phyloP scores from a whole-genome alignment of 208 protist species.

The Trypanosoma platydactyli region DNA sequence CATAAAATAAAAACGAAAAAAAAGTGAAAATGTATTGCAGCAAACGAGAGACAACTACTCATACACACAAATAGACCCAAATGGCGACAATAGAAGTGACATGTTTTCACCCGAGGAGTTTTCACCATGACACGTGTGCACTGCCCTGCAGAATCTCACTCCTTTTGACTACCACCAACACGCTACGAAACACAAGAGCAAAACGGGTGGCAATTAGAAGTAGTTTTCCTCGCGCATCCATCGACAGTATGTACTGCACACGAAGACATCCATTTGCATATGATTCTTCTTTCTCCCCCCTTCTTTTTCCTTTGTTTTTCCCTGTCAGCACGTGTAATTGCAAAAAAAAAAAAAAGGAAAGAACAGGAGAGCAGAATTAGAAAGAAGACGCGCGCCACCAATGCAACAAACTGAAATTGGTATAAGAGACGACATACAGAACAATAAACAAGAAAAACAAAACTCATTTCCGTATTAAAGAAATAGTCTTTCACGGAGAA shows the following conservation, averaged over 20 bases:
- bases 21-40: neutral
- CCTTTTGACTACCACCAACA: constrained; percentile 37
- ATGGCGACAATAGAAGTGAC: too few relatives aligned
- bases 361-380: constrained; percentile 14
- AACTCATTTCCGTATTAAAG: too few relatives aligned
- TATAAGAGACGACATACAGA: neutral
- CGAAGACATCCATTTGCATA: neutral
- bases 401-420: constrained; percentile 21
- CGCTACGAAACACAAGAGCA: constrained; percentile 13
- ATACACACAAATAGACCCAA: too few relatives aligned
- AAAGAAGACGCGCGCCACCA: constrained; percentile 12
- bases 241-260: neutral
- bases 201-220: constrained; percentile 29
- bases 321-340: neutral
- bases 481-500: neutral
- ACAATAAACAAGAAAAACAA: neutral
- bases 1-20: neutral
- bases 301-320: neutral
- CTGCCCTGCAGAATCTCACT: constrained; percentile 23
- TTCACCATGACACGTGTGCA: too few relatives aligned
- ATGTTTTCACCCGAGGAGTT: too few relatives aligned
- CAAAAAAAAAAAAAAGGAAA: constrained; percentile 19
- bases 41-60: neutral
- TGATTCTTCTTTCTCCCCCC: too few relatives aligned
- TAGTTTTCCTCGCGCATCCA: constrained; percentile 6